Conservation (phyloP, 495 filamentous ascomycete species). For the Penicillium psychrofluorescens region DNA sequence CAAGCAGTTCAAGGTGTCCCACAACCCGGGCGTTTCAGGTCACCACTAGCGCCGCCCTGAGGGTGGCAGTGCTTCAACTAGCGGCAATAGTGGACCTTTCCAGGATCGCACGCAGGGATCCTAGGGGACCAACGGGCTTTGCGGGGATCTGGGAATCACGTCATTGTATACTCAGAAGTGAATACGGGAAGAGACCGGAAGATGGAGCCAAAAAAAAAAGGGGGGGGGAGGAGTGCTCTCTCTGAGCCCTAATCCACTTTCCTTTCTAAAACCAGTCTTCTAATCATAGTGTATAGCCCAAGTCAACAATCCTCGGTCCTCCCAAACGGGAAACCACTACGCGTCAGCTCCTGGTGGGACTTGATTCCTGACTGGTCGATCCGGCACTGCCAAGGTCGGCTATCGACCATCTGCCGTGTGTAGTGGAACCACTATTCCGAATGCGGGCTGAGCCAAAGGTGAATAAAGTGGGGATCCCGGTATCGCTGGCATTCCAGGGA, state of each 20-base stretch:
- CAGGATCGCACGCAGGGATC: constrained; percentile 36
- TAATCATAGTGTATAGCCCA: background rate
- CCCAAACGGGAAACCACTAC: constrained; percentile 26
- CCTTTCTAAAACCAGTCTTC: too few relatives aligned
- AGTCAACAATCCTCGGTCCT: background rate
- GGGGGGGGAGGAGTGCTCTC: too few relatives aligned
- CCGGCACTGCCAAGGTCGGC: constrained; percentile 33
- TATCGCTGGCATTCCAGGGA: too few relatives aligned
- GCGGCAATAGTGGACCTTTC: constrained; percentile 15
- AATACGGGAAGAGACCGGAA: too few relatives aligned
- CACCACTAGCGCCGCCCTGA: constrained; percentile 27
- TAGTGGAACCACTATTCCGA: constrained; percentile 6
- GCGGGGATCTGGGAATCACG: constrained; percentile 16
- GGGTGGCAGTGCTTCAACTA: constrained; percentile 26
- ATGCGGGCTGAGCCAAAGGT: constrained; percentile 15
- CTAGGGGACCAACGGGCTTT: constrained; percentile 17
- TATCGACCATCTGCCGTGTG: constrained; percentile 43
- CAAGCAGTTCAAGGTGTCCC: too few relatives aligned
- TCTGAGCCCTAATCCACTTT: too few relatives aligned
- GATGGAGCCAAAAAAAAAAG: too few relatives aligned
- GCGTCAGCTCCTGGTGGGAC: constrained; percentile 32
- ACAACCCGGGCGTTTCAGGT: constrained; percentile 26
- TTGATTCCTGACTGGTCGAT: constrained; percentile 24
- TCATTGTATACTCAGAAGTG: background rate
- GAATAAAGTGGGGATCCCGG: constrained; percentile 3